phyloP scores from a whole-genome alignment of 1,139 yeast genomes.

The Casaregolazyma suthepensis region DNA sequence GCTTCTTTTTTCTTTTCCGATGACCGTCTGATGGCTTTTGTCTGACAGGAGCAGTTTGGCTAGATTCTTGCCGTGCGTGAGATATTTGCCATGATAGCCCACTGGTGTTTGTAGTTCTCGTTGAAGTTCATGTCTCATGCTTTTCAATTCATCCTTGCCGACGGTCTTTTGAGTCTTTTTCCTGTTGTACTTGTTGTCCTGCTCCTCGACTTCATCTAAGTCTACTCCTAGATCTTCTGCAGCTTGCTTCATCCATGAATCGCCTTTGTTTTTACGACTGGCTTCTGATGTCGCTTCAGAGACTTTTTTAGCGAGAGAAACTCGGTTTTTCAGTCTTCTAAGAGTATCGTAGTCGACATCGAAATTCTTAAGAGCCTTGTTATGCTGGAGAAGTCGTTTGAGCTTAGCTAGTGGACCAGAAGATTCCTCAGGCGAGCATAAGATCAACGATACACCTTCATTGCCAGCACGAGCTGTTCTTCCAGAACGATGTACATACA shows the following conservation, averaged over 20 bases:
- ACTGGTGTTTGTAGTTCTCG: constrained; percentile 53
- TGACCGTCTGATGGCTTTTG: constrained; percentile 57
- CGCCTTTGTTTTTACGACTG: constrained; percentile 61
- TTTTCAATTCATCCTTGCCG: constrained; percentile 27
- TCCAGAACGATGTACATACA: constrained; percentile 93
- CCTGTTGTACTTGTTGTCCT: constrained; percentile 42
- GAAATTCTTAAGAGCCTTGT: constrained; percentile 51
- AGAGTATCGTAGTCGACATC: constrained; percentile 76
- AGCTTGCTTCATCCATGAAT: constrained; percentile 79
- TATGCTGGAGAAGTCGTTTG: constrained; percentile 47
- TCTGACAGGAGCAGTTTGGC: constrained; percentile 81
- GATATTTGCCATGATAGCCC: constrained; percentile 48
- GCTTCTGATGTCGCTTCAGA: constrained; percentile 64
- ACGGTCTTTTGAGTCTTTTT: constrained; percentile 7
- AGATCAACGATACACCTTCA: constrained; percentile 88
- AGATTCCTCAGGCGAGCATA: constrained; percentile 89
- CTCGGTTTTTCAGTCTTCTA: constrained; percentile 63
- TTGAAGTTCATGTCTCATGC: constrained; percentile 50
- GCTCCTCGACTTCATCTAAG: constrained; percentile 49
- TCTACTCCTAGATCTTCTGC: constrained; percentile 89
- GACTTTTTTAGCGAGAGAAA: constrained; percentile 59
- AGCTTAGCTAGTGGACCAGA: constrained; percentile 79
- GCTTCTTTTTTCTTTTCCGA: constrained; percentile 63
- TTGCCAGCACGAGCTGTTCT: constrained; percentile 95
- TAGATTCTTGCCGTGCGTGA: constrained; percentile 81